These are phyloP conservation scores for Coleophoma crateriformis DNA, from an alignment of 2,329 filamentous ascomycete species.

Conservation along the genomic window DNA sequence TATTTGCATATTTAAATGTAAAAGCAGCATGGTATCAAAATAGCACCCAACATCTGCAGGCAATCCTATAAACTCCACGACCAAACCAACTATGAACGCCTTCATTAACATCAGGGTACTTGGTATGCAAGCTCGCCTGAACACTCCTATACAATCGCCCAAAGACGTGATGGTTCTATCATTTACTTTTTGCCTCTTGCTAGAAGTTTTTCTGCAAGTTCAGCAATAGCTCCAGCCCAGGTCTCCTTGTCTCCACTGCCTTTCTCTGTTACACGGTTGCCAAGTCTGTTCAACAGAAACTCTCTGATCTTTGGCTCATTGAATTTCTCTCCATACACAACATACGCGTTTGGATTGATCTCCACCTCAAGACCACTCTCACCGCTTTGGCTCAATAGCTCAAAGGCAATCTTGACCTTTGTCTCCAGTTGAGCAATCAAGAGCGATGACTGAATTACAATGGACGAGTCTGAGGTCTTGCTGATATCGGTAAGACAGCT, in stretches of 20 bases:
- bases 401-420: slow-evolving; percentile 59
- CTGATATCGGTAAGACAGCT: slow-evolving; percentile 59
- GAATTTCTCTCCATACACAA: slow-evolving; percentile 75
- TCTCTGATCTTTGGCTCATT: slow-evolving; percentile 71
- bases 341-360: slow-evolving; percentile 48
- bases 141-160: neutral
- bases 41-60: no score
- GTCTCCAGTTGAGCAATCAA: slow-evolving; percentile 61
- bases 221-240: slow-evolving; percentile 51
- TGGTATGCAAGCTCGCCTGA: neutral
- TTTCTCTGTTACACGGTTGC: slow-evolving; percentile 22
- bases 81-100: no score
- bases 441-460: slow-evolving; percentile 56
- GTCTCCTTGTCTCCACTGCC: slow-evolving; percentile 30
- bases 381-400: slow-evolving; percentile 41
- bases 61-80: no score
- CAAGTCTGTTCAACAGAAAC: slow-evolving; percentile 54
- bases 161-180: neutral
- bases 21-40: no score
- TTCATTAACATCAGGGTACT: no score
- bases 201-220: slow-evolving; percentile 49
- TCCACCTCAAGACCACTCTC: slow-evolving; percentile 48
- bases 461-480: slow-evolving; percentile 58
- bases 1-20: no score
- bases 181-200: slow-evolving; percentile 46